Evolutionary conservation across 352 stramenopile species (phyloP), one percentile per base, ranked within the genome.

Genomic region (Phytopythium ostracodes): DNA sequence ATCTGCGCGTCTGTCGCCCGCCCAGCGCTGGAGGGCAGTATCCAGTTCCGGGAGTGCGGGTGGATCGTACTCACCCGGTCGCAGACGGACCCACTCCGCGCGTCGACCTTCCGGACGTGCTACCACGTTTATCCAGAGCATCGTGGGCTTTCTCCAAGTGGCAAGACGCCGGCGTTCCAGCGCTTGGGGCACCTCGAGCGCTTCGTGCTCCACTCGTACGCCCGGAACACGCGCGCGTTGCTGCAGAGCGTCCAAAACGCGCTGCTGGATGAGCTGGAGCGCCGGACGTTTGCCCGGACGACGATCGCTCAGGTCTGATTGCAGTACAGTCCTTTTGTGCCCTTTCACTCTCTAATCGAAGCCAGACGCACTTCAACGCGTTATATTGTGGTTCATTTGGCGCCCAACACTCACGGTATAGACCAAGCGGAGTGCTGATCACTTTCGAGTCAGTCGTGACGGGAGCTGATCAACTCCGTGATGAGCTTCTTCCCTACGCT

Each of bases 151-250:
- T n/a, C 8, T 17, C 43, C 20, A 50, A 8, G n/a, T n/a, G 43
- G 17, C 6, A 14, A 18, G 4, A 51, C n/a, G 6, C 24, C 29
- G 35, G 20, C 25, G 27, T 40, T 55, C 29, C 25, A 40, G 4
- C 15, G n/a, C 1, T 17, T 55, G 15, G 49, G 27, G 11, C 17
- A 38, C 17, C 49, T 55, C 27, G 53, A 59, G 53, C 53, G 33
- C 4, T 59, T 59, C 38, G 53, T 59, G 22, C 35, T 59, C 33
- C 33, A 35, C 38, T 43, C 53, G 24, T 49, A 49, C 35, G 36
- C 9, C 35, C 22, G 36, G 4, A 59, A 27, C 18, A 59, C 36
- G 35, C 31, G 33, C 12, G 24, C 53, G 25, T 12, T 59, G 9
- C 35, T 59, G 33, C 53, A 59, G 14, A 11, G 24, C 25, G 36